Percentiles rank a stretch among this genome's conserved stretches.
Evolutionary conservation across 1,284 basidiomycete genomes (phyloP).

Genomic region (Xerocomus cyaneibrunnescens): DNA sequence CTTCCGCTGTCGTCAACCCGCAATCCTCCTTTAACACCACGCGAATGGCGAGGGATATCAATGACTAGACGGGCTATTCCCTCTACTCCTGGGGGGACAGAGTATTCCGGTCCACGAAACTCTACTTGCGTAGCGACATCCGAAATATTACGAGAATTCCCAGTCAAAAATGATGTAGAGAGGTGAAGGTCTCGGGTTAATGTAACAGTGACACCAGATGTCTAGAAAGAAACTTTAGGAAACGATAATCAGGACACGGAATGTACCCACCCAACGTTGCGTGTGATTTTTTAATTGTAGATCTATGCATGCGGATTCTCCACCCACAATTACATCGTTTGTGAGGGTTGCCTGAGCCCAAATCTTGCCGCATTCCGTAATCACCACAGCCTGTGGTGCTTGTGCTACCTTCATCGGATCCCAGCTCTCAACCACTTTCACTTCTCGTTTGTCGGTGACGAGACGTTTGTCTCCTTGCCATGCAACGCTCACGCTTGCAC

Average conservation of each 20-base stretch:
- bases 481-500: constrained; percentile 63
- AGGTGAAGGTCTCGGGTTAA: constrained; percentile 60
- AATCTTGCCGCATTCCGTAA: constrained; percentile 74
- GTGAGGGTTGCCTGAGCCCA: constrained; percentile 69
- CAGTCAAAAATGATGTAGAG: constrained; percentile 41
- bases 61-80: constrained; percentile 75
- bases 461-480: constrained; percentile 71
- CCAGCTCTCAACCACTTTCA: constrained; percentile 62
- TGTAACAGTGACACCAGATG: constrained; percentile 58
- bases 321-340: constrained; percentile 61
- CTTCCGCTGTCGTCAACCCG: constrained; percentile 37
- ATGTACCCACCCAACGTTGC: constrained; percentile 57
- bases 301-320: constrained; percentile 67
- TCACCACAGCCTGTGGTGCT: constrained; percentile 56
- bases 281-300: constrained; percentile 79
- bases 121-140: constrained; percentile 67
- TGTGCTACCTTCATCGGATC: constrained; percentile 39
- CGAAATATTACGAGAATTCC: constrained; percentile 49
- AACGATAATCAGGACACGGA: background rate
- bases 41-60: constrained; percentile 62
- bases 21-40: constrained; percentile 58
- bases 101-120: constrained; percentile 69
- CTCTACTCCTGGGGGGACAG: constrained; percentile 66
- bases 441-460: constrained; percentile 58
- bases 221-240: constrained; percentile 43